Conservation (phyloP, 257 asterid species). For the Solanum okadae region DNA sequence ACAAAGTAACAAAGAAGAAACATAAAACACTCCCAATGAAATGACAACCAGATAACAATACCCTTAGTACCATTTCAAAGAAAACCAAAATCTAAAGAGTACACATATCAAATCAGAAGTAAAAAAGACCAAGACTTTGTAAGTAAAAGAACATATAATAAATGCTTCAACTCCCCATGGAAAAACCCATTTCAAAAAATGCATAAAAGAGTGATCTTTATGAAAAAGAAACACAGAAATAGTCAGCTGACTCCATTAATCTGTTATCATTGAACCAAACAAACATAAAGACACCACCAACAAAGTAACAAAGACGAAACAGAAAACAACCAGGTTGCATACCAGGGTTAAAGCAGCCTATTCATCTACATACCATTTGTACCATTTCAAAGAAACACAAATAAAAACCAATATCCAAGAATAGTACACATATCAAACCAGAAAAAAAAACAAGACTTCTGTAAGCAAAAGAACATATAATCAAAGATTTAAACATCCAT, state of each 20-base stretch:
- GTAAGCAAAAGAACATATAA: neutral
- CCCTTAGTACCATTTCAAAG: neutral
- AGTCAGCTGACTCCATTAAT: neutral
- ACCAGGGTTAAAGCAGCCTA: neutral
- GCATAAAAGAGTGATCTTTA: neutral
- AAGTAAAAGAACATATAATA: neutral
- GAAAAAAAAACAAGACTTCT: neutral
- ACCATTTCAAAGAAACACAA: neutral
- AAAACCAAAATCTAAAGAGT: neutral
- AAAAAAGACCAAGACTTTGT: neutral
- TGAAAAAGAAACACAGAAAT: neutral
- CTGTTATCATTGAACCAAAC: neutral
- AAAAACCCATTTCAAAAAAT: neutral
- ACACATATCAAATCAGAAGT: neutral
- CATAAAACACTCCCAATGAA: neutral
- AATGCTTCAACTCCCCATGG: neutral
- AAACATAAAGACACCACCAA: neutral
- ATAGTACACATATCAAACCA: neutral
- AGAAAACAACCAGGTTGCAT: neutral
- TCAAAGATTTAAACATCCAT: neutral
- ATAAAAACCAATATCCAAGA: neutral
- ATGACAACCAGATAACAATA: neutral
- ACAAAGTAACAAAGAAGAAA: neutral
- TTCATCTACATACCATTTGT: neutral
- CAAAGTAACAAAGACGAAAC: neutral